Conservation (phyloP, 805 yeast genomes). For the Barnettozyma californica region DNA sequence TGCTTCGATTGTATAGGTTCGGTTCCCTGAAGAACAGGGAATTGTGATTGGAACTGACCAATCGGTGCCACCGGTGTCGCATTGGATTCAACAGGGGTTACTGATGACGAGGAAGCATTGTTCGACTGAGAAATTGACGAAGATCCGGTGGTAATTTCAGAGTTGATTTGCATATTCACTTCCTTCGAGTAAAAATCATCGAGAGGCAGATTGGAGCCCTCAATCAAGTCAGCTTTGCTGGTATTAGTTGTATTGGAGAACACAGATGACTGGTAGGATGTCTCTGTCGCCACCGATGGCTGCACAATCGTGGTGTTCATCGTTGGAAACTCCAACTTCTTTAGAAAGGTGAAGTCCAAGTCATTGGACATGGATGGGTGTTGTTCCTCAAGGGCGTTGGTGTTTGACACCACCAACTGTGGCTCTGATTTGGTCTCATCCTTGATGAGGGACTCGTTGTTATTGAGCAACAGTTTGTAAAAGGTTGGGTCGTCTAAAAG, state of each 20-base stretch:
- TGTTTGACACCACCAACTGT: not conserved
- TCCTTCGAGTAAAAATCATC: conserved; percentile 21
- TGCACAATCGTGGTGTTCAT: conserved; percentile 1
- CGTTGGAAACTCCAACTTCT: conserved; percentile 11
- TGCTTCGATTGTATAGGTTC: conserved; percentile 8
- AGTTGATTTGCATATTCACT: conserved; percentile 14
- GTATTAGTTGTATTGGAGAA: conserved; percentile 12
- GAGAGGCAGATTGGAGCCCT: not conserved
- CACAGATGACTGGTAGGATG: conserved; percentile 17
- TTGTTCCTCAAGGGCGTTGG: not conserved
- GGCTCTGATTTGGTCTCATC: not conserved
- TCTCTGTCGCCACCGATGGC: conserved; percentile 6
- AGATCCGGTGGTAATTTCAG: conserved; percentile 10
- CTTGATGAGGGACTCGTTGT: conserved; percentile 10
- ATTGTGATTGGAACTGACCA: conserved; percentile 5
- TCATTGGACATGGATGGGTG: not conserved
- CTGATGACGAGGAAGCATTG: not conserved
- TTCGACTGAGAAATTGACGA: not conserved
- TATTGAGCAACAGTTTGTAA: conserved; percentile 18
- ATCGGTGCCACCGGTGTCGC: not conserved
- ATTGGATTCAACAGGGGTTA: not conserved
- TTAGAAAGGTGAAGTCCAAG: conserved; percentile 10
- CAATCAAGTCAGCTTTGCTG: conserved; percentile 1
- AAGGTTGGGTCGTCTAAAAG: conserved; percentile 22
- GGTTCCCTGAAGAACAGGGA: not conserved